These are phyloP conservation scores for Fusarium tjaetaba DNA, from an alignment of 2,329 filamentous ascomycete species.

Conservation along the genomic window DNA sequence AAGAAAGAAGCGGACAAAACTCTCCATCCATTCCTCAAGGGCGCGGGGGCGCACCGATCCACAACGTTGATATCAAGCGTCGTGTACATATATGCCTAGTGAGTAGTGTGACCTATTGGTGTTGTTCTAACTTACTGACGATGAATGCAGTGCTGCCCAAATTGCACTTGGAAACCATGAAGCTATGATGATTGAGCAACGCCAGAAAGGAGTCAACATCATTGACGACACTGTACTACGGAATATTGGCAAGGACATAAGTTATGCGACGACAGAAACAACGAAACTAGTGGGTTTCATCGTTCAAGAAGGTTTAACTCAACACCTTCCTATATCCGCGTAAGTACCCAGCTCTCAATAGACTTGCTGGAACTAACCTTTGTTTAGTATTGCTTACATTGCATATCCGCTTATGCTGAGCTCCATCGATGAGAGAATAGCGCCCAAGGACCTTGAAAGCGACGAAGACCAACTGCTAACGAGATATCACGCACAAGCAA, in stretches of 20 bases:
- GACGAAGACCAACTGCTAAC: background rate
- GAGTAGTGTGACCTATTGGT: fast-evolving
- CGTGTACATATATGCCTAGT: conserved; percentile 27
- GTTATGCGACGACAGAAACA: conserved; percentile 1
- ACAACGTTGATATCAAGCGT: conserved; percentile 20
- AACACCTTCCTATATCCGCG: conserved; percentile 14
- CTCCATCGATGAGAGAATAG: conserved; percentile 6
- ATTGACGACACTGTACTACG: conserved; percentile 7
- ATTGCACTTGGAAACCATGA: conserved; percentile 19
- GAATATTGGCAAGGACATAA: conserved; percentile 9
- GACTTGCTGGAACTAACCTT: fast-evolving
- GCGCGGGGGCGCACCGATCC: background rate
- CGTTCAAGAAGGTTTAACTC: background rate
- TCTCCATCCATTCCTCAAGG: background rate
- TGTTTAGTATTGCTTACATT: conserved; percentile 1
- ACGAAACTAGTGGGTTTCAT: conserved; percentile 5
- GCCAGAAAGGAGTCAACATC: conserved; percentile 23
- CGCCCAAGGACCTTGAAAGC: background rate
- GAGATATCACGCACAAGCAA: conserved; percentile 7
- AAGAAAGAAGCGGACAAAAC: background rate
- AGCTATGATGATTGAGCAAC: conserved; percentile 25
- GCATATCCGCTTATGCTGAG: conserved; percentile 20
- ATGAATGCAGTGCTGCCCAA: conserved; percentile 2
- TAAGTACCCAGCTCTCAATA: fast-evolving
- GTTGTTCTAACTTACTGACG: fast-evolving